Conservation (phyloP, 1,284 basidiomycete genomes). For the Apiotrichum brassicae region DNA sequence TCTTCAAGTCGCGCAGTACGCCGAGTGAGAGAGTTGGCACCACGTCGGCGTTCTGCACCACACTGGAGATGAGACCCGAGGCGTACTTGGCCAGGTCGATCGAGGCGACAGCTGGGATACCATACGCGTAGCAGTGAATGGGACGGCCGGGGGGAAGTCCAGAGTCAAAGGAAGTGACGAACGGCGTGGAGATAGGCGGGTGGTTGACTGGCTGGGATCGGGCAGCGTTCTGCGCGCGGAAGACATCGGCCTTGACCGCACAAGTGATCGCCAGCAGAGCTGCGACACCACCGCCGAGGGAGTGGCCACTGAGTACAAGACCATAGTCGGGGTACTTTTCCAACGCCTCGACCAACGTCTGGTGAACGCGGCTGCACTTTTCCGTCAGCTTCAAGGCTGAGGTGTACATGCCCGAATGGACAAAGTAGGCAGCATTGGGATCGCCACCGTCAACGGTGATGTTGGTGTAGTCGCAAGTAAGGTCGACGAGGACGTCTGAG, state of each 20-base stretch:
- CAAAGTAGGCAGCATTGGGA: constrained; percentile 45
- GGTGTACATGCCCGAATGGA: constrained; percentile 52
- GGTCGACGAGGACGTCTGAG: constrained; percentile 52
- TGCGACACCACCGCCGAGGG: constrained; percentile 51
- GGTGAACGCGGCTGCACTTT: constrained; percentile 47
- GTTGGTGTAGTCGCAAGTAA: constrained; percentile 50
- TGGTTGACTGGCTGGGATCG: constrained; percentile 23
- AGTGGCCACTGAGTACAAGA: constrained; percentile 50
- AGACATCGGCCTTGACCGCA: constrained; percentile 35
- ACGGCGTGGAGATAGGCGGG: constrained; percentile 46
- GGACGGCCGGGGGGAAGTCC: constrained; percentile 51
- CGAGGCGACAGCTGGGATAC: constrained; percentile 47
- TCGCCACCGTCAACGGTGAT: constrained; percentile 47
- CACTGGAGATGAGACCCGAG: constrained; percentile 48
- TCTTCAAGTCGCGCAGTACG: constrained; percentile 50
- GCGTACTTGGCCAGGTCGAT: constrained; percentile 48
- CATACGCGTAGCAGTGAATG: constrained; percentile 50
- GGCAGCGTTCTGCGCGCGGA: constrained; percentile 28
- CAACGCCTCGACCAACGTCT: constrained; percentile 47
- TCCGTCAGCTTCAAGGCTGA: constrained; percentile 47
- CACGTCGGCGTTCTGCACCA: constrained; percentile 46
- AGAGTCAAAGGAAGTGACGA: constrained; percentile 47
- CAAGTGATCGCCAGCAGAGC: constrained; percentile 43
- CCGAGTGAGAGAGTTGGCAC: constrained; percentile 48
- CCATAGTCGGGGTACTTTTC: constrained; percentile 48